Conservation (phyloP, 83 land plant genomes). For the Diphasiastrum complanatum region DNA sequence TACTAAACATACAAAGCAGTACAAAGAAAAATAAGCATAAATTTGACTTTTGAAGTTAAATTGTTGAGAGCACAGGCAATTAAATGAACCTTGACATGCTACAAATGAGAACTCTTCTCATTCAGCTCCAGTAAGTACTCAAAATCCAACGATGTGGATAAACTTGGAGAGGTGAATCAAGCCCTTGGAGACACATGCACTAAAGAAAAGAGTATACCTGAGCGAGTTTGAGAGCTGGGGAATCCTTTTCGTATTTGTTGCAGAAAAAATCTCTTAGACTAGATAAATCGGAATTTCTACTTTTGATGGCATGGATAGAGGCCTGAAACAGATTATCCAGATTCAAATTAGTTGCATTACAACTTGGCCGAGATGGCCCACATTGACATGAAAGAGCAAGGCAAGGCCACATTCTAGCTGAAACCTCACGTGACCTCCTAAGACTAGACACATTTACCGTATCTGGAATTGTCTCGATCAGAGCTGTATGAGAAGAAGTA, state of each 20-base stretch:
- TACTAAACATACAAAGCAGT: too few species aligned
- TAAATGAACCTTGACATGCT: too few species aligned
- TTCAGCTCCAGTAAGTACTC: too few species aligned
- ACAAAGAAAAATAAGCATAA: too few species aligned
- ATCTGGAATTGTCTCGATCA: conserved; percentile 97
- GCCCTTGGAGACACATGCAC: too few species aligned
- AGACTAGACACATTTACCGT: too few species aligned
- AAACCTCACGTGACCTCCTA: too few species aligned
- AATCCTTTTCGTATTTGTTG: conserved; percentile 83
- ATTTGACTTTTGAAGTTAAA: too few species aligned
- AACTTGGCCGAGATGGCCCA: neutral
- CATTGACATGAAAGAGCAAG: neutral
- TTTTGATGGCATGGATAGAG: conserved; percentile 92
- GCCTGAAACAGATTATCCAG: conserved; percentile 49
- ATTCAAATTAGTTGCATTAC: neutral
- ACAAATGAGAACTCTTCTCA: too few species aligned
- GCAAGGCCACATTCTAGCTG: neutral
- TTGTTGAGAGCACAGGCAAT: too few species aligned
- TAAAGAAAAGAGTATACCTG: conserved; percentile 51
- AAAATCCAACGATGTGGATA: too few species aligned
- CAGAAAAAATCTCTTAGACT: conserved; percentile 85
- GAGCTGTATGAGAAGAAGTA: conserved; percentile 93
- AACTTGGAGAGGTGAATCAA: too few species aligned
- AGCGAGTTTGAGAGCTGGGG: conserved; percentile 86
- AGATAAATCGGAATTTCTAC: conserved; percentile 61